phyloP scores from a whole-genome alignment of 2,329 filamentous ascomycete genomes.

The Sporothrix brunneoviolacea region DNA sequence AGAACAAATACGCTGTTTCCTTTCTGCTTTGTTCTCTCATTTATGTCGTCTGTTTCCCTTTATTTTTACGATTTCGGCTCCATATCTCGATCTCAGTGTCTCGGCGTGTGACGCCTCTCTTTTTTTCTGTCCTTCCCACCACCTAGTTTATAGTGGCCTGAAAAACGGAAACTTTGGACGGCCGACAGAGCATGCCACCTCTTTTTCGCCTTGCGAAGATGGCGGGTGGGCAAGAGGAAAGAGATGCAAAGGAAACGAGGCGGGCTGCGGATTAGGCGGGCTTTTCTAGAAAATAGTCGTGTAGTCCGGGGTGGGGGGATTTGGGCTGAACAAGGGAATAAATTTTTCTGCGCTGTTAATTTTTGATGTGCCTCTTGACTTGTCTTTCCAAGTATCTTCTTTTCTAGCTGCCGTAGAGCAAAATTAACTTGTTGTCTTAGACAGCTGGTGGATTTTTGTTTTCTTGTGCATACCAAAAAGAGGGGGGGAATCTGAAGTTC shows the following conservation, averaged over 20 bases:
- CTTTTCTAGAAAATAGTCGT: slow-evolving; percentile 1
- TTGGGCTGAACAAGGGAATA: too few species aligned
- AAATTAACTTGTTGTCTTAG: too few species aligned
- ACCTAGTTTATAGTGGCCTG: not conserved
- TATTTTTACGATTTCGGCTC: not conserved
- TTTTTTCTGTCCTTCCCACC: not conserved
- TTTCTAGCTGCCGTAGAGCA: too few species aligned
- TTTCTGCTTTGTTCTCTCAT: slow-evolving; percentile 4
- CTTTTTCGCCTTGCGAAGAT: not conserved
- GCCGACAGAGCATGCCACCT: too few species aligned
- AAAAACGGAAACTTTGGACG: not conserved
- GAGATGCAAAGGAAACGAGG: not conserved
- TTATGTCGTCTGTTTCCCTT: not conserved
- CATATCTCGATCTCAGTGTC: too few species aligned
- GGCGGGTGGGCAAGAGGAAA: not conserved
- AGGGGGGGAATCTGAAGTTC: too few species aligned
- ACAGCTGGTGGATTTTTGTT: too few species aligned
- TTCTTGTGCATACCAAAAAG: too few species aligned
- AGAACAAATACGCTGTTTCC: not conserved
- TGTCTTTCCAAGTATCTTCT: too few species aligned
- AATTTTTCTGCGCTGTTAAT: too few species aligned
- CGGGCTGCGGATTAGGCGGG: not conserved
- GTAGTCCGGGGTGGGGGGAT: not conserved
- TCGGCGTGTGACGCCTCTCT: too few species aligned
- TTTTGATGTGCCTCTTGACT: too few species aligned